These are phyloP conservation scores for Nigrograna mackinnonii DNA, from an alignment of 2,329 filamentous ascomycete species.

Conservation along the genomic window DNA sequence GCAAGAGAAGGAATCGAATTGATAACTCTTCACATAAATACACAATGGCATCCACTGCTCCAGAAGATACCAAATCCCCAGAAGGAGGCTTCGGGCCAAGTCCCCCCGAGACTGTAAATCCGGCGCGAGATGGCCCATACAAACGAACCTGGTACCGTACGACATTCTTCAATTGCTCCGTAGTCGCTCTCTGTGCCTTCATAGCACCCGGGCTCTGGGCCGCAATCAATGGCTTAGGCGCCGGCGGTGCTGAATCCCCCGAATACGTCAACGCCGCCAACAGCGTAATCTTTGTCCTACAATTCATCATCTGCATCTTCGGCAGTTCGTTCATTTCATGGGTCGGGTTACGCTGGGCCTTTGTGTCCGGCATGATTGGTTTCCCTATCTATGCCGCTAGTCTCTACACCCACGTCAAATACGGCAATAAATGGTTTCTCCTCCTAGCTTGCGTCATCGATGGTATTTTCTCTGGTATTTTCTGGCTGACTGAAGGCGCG, in stretches of 20 bases:
- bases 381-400: slow-evolving; percentile 3
- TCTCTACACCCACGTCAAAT: slow-evolving; percentile 2
- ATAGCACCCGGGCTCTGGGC: slow-evolving; percentile 16
- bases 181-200: slow-evolving; percentile 1
- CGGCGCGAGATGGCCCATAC: neutral
- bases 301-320: slow-evolving; percentile 1
- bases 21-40: too few species aligned
- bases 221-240: slow-evolving; percentile 20
- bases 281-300: slow-evolving; percentile 1
- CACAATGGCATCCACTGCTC: too few species aligned
- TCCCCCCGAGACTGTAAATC: too few species aligned
- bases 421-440: slow-evolving; percentile 51
- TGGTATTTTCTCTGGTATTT: slow-evolving; percentile 53
- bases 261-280: slow-evolving; percentile 19
- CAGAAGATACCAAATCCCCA: too few species aligned
- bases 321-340: neutral
- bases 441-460: slow-evolving; percentile 53
- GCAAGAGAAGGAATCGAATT: too few species aligned
- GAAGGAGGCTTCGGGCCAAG: too few species aligned
- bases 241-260: slow-evolving; percentile 16
- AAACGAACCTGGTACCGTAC: slow-evolving; percentile 46
- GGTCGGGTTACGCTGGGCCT: neutral
- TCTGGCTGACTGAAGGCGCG: slow-evolving; percentile 57
- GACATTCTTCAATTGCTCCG: slow-evolving; percentile 3
- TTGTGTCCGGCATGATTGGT: slow-evolving; percentile 3